A percentile compares a stretch with the other conserved stretches of the same genome.
Evolutionary conservation across 2,329 filamentous ascomycete species (phyloP).

Genomic region (Trichoderma oligosporum): DNA sequence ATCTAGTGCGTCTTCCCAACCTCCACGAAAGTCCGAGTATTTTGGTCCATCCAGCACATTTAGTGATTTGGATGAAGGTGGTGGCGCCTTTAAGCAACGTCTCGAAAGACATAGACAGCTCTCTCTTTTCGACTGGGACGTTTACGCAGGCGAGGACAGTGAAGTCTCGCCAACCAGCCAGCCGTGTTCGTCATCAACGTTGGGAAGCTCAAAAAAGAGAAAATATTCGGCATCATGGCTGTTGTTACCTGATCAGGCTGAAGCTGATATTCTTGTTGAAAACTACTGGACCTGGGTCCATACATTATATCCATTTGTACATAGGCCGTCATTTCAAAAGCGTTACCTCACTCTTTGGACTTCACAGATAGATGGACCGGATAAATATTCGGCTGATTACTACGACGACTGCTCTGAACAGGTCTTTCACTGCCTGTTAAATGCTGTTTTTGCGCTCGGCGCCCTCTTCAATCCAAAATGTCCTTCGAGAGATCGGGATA

Average conservation of each 20-base stretch:
- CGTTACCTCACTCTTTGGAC: background rate
- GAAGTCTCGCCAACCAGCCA: no score
- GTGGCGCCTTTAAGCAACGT: no score
- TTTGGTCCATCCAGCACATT: background rate
- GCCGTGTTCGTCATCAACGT: no score
- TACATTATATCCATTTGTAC: background rate
- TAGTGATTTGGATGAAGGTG: no score
- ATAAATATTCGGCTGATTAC: background rate
- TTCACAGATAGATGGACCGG: background rate
- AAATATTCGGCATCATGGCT: no score
- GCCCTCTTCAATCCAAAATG: background rate
- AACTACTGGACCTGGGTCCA: background rate
- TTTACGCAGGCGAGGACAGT: no score
- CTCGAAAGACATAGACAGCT: no score
- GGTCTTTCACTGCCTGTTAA: constrained; percentile 2
- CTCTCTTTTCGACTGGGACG: no score
- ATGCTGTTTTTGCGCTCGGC: background rate
- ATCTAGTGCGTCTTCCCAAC: no score
- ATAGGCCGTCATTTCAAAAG: background rate
- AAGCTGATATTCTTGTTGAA: background rate
- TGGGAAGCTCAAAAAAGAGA: no score
- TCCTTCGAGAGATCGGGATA: background rate
- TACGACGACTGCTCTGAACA: background rate
- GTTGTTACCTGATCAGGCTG: no score
- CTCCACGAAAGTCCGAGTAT: background rate